Evolutionary conservation across 106 monocot species (phyloP), one percentile per base, ranked within the genome.

Genomic region (Dioscorea zingiberensis): DNA sequence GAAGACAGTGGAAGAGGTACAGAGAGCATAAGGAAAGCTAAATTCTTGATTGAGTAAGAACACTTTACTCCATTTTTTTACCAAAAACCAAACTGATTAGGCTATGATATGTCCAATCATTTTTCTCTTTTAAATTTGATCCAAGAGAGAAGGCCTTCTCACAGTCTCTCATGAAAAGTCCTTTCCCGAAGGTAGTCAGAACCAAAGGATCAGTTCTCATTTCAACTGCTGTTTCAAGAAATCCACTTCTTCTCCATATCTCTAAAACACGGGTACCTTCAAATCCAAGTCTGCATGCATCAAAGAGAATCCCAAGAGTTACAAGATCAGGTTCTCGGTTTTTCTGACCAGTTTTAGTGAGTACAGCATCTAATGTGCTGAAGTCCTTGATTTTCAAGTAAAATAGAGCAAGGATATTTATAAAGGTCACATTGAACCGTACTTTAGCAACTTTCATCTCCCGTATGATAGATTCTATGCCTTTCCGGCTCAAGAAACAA

Each of bases 351-450:
- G 71, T 55, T 47, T 54, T 46, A 47, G 68, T 71, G 60, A 94
- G 71, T 19, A 80, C 49, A 26, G 25, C 47, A 74, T 88, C 72
- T 54, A 85, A 72, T 12, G 61, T 57, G 65, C 63, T 76, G 59
- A 93, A 89, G 63, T 85, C 88, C 58, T 79, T 93, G 60, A 85
- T 64, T 65, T 79, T 93, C 27, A 78, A 44, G 72, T 76, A 81
- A 61, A 85, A 83, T 15, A 78, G 62, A 64, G 85, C 93, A 73
- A 85, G 61, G 64, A 81, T 84, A 71, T 89, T 93, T 38, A 47
- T 59, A 48, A 72, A 74, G 8, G 82, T 83, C 63, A 83, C 67
- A 54, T 47, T 68, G 21, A 62, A 58, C 27, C 38, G 59, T 59
- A 73, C 73, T 58, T 88, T 70, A 3, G 78, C 74, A 21, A 32